Evolutionary conservation across 805 yeast genomes (phyloP), one percentile per base, ranked within the genome.

Genomic region (Blastobotrys muscicola): DNA sequence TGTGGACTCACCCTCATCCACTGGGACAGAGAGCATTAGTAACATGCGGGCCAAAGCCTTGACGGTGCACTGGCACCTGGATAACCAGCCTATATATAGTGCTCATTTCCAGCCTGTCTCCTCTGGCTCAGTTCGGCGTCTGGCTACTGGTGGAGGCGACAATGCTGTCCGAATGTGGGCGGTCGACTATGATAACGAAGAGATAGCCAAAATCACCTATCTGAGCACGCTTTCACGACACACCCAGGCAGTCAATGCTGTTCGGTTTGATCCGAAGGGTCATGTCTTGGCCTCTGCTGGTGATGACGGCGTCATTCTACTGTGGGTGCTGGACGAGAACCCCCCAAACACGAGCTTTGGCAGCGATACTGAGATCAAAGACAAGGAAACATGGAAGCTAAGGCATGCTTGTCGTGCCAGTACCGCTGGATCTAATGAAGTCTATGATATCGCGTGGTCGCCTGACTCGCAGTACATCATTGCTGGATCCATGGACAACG

Each of bases 71-170:
- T 68, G 71, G 71, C 72, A 67, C 47, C 53, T 57, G 42, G 71
- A 68, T 39, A 59, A 54, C 47, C 64, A 59, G 52, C 71, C 72
- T 1, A 61, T 67, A 16, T 36, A 43, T 26, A 13, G 29, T 9
- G 41, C 50, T 43, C 26, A 45, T 42, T 31, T 41, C 43, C 45
- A 42, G 42, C 44, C 41, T 11, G 26, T 20, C 6, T 20, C 26
- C 26, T 20, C 26, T 20, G 31, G 53, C 31, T 35, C 35, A 5
- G 37, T 43, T 16, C 29, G 38, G 13, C 71, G 94, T 40, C 64
- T 90, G 31, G 90, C 81, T 3, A 90, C 97, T 0, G 95, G 86
- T 0, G 97, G 97, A 16, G 97, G 97, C 35, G 98, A 92, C 61
- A 84, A 82, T 58, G 84, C 85, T 53, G 82, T 86, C n/a, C 70